These are phyloP conservation scores for Dryadomyces quercus-mongolicae DNA, from an alignment of 2,329 filamentous ascomycete species.

Conservation along the genomic window DNA sequence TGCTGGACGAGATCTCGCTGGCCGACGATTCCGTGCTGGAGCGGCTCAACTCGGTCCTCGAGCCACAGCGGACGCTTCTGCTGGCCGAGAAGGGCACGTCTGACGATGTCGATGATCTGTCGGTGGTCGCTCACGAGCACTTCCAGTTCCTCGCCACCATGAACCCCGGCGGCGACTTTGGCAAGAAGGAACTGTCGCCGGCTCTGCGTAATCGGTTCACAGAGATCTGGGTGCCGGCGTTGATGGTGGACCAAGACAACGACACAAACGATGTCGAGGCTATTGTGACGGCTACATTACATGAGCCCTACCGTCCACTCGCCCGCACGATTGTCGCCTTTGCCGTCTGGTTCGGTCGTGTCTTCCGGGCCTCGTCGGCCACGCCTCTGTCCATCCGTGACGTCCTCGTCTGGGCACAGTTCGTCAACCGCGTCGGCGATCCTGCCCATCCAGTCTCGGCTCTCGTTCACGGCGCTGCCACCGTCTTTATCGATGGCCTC, in stretches of 20 bases:
- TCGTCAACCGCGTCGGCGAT: slow-evolving; percentile 59
- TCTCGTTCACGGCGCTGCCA: slow-evolving; percentile 74
- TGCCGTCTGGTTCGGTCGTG: slow-evolving; percentile 81
- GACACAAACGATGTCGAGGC: slow-evolving; percentile 75
- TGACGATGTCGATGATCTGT: slow-evolving; percentile 47
- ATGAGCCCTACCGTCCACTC: slow-evolving; percentile 32
- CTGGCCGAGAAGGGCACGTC: slow-evolving; percentile 85
- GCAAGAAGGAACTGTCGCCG: slow-evolving; percentile 92
- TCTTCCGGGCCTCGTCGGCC: slow-evolving; percentile 62
- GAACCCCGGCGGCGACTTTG: slow-evolving; percentile 98
- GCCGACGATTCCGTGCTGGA: slow-evolving; percentile 97
- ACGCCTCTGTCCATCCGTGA: slow-evolving; percentile 84
- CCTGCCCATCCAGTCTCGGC: slow-evolving; percentile 21
- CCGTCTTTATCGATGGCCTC: slow-evolving; percentile 91
- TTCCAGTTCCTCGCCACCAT: slow-evolving; percentile 98
- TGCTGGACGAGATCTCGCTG: slow-evolving; percentile 94
- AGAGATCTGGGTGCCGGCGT: slow-evolving; percentile 91
- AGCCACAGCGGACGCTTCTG: slow-evolving; percentile 73
- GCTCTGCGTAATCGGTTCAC: slow-evolving; percentile 94
- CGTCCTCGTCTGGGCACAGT: slow-evolving; percentile 84
- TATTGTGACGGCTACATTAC: slow-evolving; percentile 70
- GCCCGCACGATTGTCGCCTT: slow-evolving; percentile 69
- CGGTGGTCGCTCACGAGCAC: slow-evolving; percentile 59
- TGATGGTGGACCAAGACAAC: slow-evolving; percentile 70
- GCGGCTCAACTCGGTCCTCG: slow-evolving; percentile 88